Evolutionary conservation across 495 filamentous ascomycete species (phyloP).

Genomic region (Chaetomidium leptoderma): DNA sequence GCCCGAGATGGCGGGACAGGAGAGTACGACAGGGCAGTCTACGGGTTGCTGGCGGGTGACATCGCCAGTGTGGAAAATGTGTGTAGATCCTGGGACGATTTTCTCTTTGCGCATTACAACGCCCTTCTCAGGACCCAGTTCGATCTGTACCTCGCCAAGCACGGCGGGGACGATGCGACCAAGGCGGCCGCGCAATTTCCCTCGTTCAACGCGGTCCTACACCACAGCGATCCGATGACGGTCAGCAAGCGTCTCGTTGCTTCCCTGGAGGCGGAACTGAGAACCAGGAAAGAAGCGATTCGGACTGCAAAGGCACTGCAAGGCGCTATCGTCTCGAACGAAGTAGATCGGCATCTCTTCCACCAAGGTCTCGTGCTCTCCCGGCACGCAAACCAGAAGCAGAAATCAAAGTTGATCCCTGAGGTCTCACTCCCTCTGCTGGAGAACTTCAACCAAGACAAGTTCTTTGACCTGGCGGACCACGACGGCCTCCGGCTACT

Average conservation of each 20-base stretch:
- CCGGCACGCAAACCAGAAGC: slow-evolving; percentile 47
- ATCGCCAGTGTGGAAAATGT: slow-evolving; percentile 68
- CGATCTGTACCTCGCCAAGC: slow-evolving; percentile 53
- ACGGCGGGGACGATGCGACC: slow-evolving; percentile 41
- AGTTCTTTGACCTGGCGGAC: slow-evolving; percentile 50
- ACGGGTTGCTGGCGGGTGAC: slow-evolving; percentile 81
- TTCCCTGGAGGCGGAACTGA: slow-evolving; percentile 45
- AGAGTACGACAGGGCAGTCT: slow-evolving; percentile 83
- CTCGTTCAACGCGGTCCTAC: slow-evolving; percentile 48
- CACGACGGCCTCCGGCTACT: slow-evolving; percentile 57
- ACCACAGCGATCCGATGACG: slow-evolving; percentile 48
- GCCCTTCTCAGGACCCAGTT: slow-evolving; percentile 67
- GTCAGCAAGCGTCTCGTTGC: slow-evolving; percentile 49
- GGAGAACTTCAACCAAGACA: slow-evolving; percentile 34
- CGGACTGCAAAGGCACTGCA: slow-evolving; percentile 61
- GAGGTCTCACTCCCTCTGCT: slow-evolving; percentile 23
- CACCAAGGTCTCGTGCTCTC: slow-evolving; percentile 56
- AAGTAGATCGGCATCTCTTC: slow-evolving; percentile 52
- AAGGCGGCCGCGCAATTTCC: slow-evolving; percentile 42
- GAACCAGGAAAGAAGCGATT: slow-evolving; percentile 46
- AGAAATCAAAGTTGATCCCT: slow-evolving; percentile 49
- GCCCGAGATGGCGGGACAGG: slow-evolving; percentile 62
- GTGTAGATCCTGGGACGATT: slow-evolving; percentile 81
- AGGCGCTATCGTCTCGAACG: slow-evolving; percentile 58
- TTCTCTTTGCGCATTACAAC: slow-evolving; percentile 87